Evolutionary conservation across 441 rosid genomes (phyloP), one percentile per base, ranked within the genome.

Genomic region (Breynia disticha): DNA sequence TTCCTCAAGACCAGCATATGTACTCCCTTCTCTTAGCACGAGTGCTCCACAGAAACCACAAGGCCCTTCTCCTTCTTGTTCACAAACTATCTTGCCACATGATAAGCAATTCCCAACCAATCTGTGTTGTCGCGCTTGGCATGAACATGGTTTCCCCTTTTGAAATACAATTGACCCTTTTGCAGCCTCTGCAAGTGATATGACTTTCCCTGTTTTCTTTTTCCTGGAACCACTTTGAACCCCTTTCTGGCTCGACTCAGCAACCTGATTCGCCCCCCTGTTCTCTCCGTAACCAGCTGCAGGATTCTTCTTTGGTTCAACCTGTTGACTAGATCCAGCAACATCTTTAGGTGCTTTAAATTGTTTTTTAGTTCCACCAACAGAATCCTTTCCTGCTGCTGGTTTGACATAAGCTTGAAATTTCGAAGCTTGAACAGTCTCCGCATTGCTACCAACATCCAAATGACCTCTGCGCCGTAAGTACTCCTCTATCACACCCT

Each of bases 51-150:
- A 91, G 57, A 82, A 88, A 59, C 62, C 72, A 70, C 97, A 93
- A 46, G 93, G 97, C 54, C 95, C 97, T 72, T 91, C 87, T 46
- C 97, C 97, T 72, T 84, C 95, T 77, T 93, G 98, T 67, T 86
- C 95, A 22, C 95, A 91, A 46, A 88, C 91, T 48, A 88, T 84
- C 76, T 88, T 91, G 51, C 97, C 97, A 68, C 97, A 91, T 5
- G 98, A 88, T 61, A 91, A 75, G 63, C 98, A 91, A 76, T 91
- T 91, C 86, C 95, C 81, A 54, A 91, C 78, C 72, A 86, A 56
- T 54, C 56, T 71, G 69, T 91, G 98, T 55, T 53, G 70, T 28
- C 86, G 91, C 48, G 97, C 97, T 75, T 88, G 98, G 72, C 97
- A 86, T 2, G 72, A 71, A 62, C 98, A 91, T 1, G 95, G 97